Evolutionary conservation across 1,284 basidiomycete species (phyloP).

Genomic region (Lentinus polychrous): DNA sequence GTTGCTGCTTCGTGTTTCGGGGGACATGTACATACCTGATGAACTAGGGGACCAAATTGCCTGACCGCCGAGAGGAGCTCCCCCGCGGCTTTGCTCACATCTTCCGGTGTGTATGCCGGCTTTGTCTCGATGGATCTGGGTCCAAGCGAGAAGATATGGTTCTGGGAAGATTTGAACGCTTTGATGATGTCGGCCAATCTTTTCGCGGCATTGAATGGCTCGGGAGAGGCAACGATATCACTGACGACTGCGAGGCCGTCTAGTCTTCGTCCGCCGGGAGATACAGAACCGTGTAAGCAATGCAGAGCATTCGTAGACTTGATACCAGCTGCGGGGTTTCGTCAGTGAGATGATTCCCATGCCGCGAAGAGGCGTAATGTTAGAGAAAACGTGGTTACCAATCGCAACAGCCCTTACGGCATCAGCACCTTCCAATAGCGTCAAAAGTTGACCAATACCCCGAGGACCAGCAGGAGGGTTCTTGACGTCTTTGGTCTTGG

Average conservation of each 20-base stretch:
- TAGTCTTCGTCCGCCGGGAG: conserved; percentile 46
- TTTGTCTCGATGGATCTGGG: neutral
- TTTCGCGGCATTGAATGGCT: conserved; percentile 56
- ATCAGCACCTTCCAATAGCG: conserved; percentile 51
- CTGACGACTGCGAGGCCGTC: conserved; percentile 90
- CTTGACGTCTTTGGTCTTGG: conserved; percentile 66
- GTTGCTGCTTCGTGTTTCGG: too few species aligned
- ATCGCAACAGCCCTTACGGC: conserved; percentile 77
- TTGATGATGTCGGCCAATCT: conserved; percentile 38
- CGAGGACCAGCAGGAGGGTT: conserved; percentile 54
- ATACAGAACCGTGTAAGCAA: conserved; percentile 66
- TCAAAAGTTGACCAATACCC: conserved; percentile 61
- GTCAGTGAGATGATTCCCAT: neutral
- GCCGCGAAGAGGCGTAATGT: neutral
- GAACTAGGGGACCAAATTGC: conserved; percentile 61
- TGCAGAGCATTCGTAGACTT: conserved; percentile 70
- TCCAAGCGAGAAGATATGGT: conserved; percentile 15
- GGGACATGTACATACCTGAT: conserved; percentile 50
- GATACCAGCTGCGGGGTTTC: conserved; percentile 60
- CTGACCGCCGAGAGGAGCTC: conserved; percentile 47
- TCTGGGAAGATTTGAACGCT: conserved; percentile 30
- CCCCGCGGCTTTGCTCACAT: conserved; percentile 31
- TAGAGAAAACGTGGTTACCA: conserved; percentile 39
- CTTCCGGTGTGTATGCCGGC: conserved; percentile 19
- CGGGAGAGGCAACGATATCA: conserved; percentile 69